Conservation (phyloP, 768 basidiomycete species). For the Rhizopogon sp. region DNA sequence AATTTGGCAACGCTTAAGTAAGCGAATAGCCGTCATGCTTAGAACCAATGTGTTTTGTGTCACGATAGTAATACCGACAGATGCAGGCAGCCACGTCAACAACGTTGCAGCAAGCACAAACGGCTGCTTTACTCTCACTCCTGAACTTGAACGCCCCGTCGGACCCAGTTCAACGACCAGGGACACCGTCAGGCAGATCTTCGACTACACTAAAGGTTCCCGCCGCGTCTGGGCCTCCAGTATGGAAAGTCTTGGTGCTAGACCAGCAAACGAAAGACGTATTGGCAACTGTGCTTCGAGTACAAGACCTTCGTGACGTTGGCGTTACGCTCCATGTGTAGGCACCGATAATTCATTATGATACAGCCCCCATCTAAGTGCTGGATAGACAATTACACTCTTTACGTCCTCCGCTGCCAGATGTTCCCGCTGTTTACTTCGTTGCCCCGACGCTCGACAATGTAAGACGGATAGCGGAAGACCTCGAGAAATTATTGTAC, state of each 20-base stretch:
- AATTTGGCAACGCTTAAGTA: too few species aligned
- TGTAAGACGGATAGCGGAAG: conserved; percentile 87
- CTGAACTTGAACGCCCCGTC: conserved; percentile 67
- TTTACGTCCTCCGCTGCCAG: conserved; percentile 79
- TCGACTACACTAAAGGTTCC: conserved; percentile 44
- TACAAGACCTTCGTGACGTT: conserved; percentile 94
- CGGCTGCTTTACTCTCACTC: conserved; percentile 74
- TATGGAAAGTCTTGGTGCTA: conserved; percentile 95
- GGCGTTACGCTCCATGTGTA: conserved; percentile 98
- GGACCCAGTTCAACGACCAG: conserved; percentile 12
- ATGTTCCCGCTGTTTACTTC: conserved; percentile 97
- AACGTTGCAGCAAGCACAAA: conserved; percentile 87
- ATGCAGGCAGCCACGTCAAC: conserved; percentile 36
- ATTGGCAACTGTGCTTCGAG: conserved; percentile 89
- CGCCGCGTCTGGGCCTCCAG: conserved; percentile 60
- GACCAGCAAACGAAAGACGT: conserved; percentile 97
- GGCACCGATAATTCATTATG: conserved; percentile 24
- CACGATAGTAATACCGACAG: conserved; percentile 19
- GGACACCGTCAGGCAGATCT: conserved; percentile 30
- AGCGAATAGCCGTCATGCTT: too few species aligned
- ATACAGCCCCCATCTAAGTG: conserved; percentile 3
- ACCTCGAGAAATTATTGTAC: conserved; percentile 85
- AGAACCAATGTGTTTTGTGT: too few species aligned
- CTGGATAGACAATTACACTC: conserved; percentile 81
- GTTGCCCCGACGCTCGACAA: conserved; percentile 87